phyloP scores from a whole-genome alignment of 2,329 filamentous ascomycete genomes.

The Penicillium brevicompactum region DNA sequence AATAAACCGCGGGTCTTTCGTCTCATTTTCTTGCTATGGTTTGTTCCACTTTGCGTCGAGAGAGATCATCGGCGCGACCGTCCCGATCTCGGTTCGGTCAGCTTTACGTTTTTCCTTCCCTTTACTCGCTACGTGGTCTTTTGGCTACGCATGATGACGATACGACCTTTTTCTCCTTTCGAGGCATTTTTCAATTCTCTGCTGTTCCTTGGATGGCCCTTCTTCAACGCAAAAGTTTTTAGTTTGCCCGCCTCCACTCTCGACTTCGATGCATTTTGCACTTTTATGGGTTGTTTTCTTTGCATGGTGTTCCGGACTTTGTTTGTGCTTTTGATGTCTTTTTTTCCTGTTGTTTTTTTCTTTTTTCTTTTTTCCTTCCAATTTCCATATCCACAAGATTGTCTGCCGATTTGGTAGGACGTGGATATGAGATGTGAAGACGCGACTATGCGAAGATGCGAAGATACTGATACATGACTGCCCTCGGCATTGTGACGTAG shows the following conservation, averaged over 20 bases:
- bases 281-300: conserved; percentile 7
- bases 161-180: conserved; percentile 19
- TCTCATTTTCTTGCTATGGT: conserved; percentile 9
- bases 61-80: conserved; percentile 20
- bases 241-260: conserved; percentile 21
- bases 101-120: conserved; percentile 8
- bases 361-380: conserved; percentile 17
- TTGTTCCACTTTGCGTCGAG: conserved; percentile 7
- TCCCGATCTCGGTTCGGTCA: conserved; percentile 8
- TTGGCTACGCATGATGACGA: conserved; percentile 25
- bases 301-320: conserved; percentile 29
- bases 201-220: conserved; percentile 15
- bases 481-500: conserved; percentile 9
- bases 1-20: conserved; percentile 38
- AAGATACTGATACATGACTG: conserved; percentile 10
- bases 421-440: conserved; percentile 4
- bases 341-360: conserved; percentile 6
- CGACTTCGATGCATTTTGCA: conserved; percentile 15
- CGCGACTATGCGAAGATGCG: neutral
- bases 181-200: conserved; percentile 30
- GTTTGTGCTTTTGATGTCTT: conserved; percentile 9
- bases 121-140: conserved; percentile 6
- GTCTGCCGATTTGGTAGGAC: neutral
- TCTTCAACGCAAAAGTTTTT: conserved; percentile 23
- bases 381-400: conserved; percentile 3